Evolutionary conservation across 768 basidiomycete species (phyloP), one percentile per base, ranked within the genome.

Genomic region (Lactarius psammicola): DNA sequence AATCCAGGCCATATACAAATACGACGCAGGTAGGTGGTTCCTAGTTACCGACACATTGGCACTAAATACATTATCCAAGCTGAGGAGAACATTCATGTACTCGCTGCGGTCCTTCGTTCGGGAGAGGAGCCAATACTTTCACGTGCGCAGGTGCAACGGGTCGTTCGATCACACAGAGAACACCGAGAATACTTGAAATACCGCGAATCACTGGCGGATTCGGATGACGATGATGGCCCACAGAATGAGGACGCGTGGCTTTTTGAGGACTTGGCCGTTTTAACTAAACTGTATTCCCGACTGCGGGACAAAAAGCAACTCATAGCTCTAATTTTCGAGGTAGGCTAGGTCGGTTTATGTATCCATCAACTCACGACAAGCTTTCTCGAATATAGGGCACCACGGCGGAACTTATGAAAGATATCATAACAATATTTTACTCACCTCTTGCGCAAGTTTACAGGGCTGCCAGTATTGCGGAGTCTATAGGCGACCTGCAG

Each of bases 401-500:
- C 54, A 98, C 97, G 0, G 88, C 96, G 2, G 97, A 98, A 38
- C 80, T 99, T 30, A 79, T 99, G 72, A 98, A 95, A 76, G 97
- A 99, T 75, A 98, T 99, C 66, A 94, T 99, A 71, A 98, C 97
- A 23, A 98, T 99, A 65, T 99, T 99, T 77, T 99, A 99, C 76
- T 79, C 95, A 0, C 97, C 97, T 2, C 80, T 99, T 30, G 97
- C 97, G 2, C 93, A 96, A 73, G 97, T 98, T 1, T 99, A 98
- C 78, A 87, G 92, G 71, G 97, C 97, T 11, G 97, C 97, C 6
- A 97, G 91, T 74, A 98, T 99, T 61, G 90, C 92, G 13, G 96
- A 98, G 74, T 98, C 95, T 1, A 74, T 99, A 0, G 81, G 86
- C 34, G 97, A 98, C 74, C 72, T 98, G 57, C 97, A 98, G 76